Evolutionary conservation across 2,329 filamentous ascomycete species (phyloP).

Genomic region (Penicillium italicum): DNA sequence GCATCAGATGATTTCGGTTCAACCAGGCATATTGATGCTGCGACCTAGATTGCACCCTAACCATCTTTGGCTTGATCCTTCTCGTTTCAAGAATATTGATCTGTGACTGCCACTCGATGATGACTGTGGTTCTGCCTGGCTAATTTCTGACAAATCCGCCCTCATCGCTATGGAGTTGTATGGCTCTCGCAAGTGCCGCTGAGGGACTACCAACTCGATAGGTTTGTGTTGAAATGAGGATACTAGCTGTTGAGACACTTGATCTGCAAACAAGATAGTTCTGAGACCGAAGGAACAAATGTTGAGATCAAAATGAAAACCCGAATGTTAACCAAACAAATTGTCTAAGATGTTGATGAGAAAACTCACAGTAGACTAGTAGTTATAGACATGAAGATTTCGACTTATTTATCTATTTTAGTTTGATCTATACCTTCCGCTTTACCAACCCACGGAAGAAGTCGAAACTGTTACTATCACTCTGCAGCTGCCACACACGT

Average conservation of each 20-base stretch:
- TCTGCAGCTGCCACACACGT: slow-evolving; percentile 78
- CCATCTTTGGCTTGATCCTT: background rate
- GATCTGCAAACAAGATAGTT: background rate
- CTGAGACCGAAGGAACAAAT: background rate
- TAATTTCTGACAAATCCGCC: too few relatives aligned
- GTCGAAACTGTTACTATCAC: slow-evolving; percentile 97
- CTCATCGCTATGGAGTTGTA: too few relatives aligned
- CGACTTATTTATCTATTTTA: background rate
- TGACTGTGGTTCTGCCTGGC: background rate
- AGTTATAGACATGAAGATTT: background rate
- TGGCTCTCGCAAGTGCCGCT: too few relatives aligned
- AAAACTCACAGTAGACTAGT: background rate
- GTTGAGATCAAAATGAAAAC: background rate
- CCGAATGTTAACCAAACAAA: background rate
- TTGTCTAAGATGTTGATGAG: background rate
- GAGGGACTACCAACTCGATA: too few relatives aligned
- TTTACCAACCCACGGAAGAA: slow-evolving; percentile 87
- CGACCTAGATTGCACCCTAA: background rate
- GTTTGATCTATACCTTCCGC: slow-evolving; percentile 61
- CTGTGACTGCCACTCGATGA: background rate
- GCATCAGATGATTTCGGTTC: background rate
- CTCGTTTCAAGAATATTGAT: background rate
- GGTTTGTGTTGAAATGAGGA: background rate
- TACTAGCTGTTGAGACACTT: background rate
- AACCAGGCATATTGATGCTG: background rate